Conservation (phyloP, 2,329 filamentous ascomycete species). For the Claviceps fusiformis region DNA sequence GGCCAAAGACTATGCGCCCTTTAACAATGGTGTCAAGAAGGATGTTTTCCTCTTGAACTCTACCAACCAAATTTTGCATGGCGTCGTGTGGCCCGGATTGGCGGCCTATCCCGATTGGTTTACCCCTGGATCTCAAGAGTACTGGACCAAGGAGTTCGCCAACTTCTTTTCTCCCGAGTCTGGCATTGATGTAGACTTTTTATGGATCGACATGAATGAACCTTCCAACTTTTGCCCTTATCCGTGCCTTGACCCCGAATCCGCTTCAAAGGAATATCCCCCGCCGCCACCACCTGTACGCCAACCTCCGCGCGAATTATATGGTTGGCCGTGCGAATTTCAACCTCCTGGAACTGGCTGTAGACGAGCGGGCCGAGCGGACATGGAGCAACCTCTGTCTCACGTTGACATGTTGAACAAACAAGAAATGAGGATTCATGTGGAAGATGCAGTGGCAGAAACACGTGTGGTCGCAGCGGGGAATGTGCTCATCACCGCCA, state of each 20-base stretch:
- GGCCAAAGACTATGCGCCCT: constrained; percentile 35
- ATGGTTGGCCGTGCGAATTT: constrained; percentile 43
- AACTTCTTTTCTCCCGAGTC: constrained; percentile 47
- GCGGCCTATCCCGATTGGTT: constrained; percentile 69
- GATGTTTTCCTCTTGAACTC: constrained; percentile 33
- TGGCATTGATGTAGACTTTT: constrained; percentile 60
- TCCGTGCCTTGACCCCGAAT: constrained; percentile 22
- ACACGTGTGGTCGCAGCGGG: too few species aligned
- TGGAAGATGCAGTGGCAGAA: neutral
- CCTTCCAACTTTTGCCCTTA: constrained; percentile 20
- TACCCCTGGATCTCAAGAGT: constrained; percentile 43
- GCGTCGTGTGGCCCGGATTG: constrained; percentile 68
- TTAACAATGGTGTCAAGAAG: constrained; percentile 26
- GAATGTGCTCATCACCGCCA: too few species aligned
- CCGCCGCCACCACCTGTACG: constrained; percentile 49
- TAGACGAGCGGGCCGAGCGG: neutral
- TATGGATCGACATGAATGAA: constrained; percentile 60
- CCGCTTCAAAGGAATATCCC: constrained; percentile 29
- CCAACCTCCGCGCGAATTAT: constrained; percentile 45
- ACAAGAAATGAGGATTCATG: neutral
- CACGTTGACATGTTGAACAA: neutral
- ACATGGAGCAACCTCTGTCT: neutral
- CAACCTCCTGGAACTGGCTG: constrained; percentile 11
- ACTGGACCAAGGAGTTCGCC: constrained; percentile 56
- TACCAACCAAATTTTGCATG: constrained; percentile 41